Evolutionary conservation across 441 rosid species (phyloP).

Genomic region (Mallotus repandus): DNA sequence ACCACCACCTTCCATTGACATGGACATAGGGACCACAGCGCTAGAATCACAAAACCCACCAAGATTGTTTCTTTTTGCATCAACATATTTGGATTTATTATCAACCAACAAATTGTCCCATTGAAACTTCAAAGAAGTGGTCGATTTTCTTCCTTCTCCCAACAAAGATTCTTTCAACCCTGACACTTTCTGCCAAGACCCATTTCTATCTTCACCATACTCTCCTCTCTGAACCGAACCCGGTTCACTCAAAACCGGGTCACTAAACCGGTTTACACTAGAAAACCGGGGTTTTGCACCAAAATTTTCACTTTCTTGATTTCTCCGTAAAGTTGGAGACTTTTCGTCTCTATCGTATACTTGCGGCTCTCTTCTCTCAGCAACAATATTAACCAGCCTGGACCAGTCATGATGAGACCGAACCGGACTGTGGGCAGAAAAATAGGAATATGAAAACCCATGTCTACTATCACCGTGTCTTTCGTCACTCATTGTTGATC

Average conservation of each 20-base stretch:
- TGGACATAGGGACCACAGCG: constrained; percentile 14
- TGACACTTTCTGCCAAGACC: constrained; percentile 17
- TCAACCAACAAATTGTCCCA: constrained; percentile 34
- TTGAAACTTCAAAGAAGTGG: constrained; percentile 30
- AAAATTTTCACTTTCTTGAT: constrained; percentile 4
- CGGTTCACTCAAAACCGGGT: neutral
- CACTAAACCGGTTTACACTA: constrained; percentile 1
- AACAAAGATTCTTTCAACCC: constrained; percentile 24
- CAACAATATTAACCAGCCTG: neutral
- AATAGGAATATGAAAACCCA: constrained; percentile 1
- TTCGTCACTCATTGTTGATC: constrained; percentile 8
- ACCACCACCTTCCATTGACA: constrained; percentile 8
- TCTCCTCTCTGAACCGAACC: constrained; percentile 6
- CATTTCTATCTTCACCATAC: constrained; percentile 9
- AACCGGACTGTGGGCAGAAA: neutral
- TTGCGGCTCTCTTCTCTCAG: neutral
- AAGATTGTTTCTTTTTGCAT: neutral
- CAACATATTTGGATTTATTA: constrained; percentile 6
- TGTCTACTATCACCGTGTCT: neutral
- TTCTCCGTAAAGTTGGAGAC: constrained; percentile 15
- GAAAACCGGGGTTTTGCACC: constrained; percentile 1
- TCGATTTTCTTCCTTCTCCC: constrained; percentile 15
- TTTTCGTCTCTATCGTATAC: neutral
- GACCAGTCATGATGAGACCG: constrained; percentile 12
- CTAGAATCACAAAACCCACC: neutral